Evolutionary conservation across 2,329 filamentous ascomycete genomes (phyloP).

Genomic region (Mycosphaerella arachidis): DNA sequence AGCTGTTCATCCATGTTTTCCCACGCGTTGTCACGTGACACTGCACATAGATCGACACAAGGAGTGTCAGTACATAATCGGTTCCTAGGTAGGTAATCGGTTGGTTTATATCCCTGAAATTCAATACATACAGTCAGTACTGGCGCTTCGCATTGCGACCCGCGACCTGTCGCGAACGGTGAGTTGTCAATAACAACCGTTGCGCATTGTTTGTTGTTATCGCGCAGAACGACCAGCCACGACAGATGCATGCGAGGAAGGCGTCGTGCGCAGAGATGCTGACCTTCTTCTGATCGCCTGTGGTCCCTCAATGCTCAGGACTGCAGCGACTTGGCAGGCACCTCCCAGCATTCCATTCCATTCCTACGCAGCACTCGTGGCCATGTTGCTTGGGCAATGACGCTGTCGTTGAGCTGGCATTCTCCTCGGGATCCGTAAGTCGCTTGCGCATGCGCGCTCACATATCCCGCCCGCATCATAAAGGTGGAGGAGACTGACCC

Average conservation of each 20-base stretch:
- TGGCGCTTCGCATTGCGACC: too few relatives aligned
- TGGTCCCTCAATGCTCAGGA: neutral
- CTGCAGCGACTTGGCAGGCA: neutral
- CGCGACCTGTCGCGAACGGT: too few relatives aligned
- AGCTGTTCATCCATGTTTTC: too few relatives aligned
- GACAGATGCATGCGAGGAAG: neutral
- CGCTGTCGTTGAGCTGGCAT: conserved; percentile 10
- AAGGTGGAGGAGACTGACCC: neutral
- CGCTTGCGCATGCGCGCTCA: neutral
- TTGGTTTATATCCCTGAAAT: too few relatives aligned
- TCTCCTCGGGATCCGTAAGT: conserved; percentile 14
- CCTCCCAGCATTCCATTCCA: neutral
- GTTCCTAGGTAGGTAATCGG: too few relatives aligned
- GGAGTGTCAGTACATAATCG: too few relatives aligned
- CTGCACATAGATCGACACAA: too few relatives aligned
- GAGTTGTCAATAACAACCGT: too few relatives aligned
- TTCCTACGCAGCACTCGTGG: neutral
- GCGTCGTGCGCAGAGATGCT: neutral
- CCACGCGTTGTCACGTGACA: too few relatives aligned
- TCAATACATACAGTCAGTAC: too few relatives aligned
- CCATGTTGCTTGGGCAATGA: conserved; percentile 8
- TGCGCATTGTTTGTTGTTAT: neutral
- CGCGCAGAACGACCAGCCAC: neutral
- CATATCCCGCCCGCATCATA: neutral
- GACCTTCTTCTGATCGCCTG: neutral